A percentile compares a stretch with the other conserved stretches of the same genome.
Conservation (phyloP, 345 rosid species). For the Sisymbrium altissimum region DNA sequence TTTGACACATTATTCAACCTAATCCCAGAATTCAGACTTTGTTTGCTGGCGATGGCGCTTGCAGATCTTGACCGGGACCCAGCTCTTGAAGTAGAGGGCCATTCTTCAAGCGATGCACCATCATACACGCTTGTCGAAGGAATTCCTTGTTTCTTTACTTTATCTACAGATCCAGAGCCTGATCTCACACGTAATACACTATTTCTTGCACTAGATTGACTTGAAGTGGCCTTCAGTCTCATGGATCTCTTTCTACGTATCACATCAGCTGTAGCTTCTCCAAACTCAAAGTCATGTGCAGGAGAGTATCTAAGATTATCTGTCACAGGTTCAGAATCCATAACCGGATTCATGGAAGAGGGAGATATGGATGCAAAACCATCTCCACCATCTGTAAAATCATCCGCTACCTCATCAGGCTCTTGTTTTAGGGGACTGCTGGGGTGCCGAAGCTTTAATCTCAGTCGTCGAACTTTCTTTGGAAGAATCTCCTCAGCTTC, state of each 20-base stretch:
- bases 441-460: constrained; percentile 44
- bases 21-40: constrained; percentile 30
- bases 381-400: constrained; percentile 25
- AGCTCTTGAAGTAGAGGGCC: constrained; percentile 58
- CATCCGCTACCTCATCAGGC: constrained; percentile 35
- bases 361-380: constrained; percentile 28
- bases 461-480: constrained; percentile 49
- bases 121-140: constrained; percentile 34
- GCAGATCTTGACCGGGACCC: constrained; percentile 52
- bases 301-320: constrained; percentile 26
- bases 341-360: constrained; percentile 30
- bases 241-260: constrained; percentile 62
- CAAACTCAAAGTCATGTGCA: constrained; percentile 33
- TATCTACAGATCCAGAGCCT: constrained; percentile 42
- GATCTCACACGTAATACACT: constrained; percentile 33
- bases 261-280: constrained; percentile 46
- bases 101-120: constrained; percentile 48
- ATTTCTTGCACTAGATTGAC: constrained; percentile 36
- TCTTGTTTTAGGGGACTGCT: constrained; percentile 39
- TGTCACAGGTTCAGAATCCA: constrained; percentile 29
- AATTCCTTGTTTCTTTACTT: constrained; percentile 36
- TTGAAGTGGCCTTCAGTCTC: constrained; percentile 53
- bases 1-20: constrained; percentile 40
- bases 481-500: constrained; percentile 44
- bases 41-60: constrained; percentile 43